These are phyloP conservation scores for Colletotrichum endophyticum DNA, from an alignment of 2,329 filamentous ascomycete species.

Conservation along the genomic window DNA sequence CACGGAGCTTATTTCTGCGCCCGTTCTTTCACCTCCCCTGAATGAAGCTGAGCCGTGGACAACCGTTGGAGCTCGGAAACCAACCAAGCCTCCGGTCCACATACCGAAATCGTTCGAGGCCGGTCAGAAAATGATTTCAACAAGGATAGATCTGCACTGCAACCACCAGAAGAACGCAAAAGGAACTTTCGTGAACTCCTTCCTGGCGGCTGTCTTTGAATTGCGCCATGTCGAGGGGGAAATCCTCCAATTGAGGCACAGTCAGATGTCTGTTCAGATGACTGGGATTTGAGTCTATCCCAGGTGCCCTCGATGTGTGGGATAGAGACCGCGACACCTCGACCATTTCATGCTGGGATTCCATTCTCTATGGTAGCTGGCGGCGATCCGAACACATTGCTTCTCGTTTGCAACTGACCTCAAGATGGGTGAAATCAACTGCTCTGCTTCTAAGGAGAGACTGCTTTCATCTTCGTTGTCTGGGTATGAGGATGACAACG, in stretches of 20 bases:
- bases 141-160: not conserved
- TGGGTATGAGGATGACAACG: not conserved
- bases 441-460: not conserved
- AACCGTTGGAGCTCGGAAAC: not conserved
- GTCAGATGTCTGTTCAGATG: not conserved
- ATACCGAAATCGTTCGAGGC: not conserved
- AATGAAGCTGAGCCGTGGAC: not conserved
- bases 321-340: not conserved
- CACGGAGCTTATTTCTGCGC: not conserved
- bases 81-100: not conserved
- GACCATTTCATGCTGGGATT: not conserved
- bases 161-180: not conserved
- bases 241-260: not conserved
- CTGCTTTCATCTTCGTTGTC: not conserved
- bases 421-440: not conserved
- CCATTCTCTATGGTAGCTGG: not conserved
- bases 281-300: not conserved
- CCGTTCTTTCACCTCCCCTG: not conserved
- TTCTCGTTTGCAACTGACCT: not conserved
- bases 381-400: not conserved
- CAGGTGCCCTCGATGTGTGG: not conserved
- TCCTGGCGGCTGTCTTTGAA: not conserved
- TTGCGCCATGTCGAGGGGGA: not conserved
- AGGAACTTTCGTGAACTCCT: not conserved
- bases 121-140: not conserved